Evolutionary conservation across 768 basidiomycete genomes (phyloP), one percentile per base, ranked within the genome.

Genomic region (Mycena leptocephala): DNA sequence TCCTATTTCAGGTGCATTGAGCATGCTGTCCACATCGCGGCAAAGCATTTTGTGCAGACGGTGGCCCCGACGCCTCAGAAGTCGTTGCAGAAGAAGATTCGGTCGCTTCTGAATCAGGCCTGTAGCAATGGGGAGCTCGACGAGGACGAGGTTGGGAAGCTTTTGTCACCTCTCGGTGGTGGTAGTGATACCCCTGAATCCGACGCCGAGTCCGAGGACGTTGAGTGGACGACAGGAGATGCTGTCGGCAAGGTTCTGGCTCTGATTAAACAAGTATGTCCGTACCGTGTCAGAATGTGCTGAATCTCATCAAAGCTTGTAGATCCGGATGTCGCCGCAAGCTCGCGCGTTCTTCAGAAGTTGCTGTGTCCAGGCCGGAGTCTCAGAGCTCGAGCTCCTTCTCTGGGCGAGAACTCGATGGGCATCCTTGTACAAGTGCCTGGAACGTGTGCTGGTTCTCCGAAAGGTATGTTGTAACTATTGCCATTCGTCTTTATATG

Each of bases 281-380:
- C 37, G 51, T 73, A n/a, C n/a, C n/a, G n/a, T n/a, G n/a, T n/a
- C n/a, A n/a, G n/a, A n/a, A n/a, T n/a, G n/a, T n/a, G n/a, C n/a
- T n/a, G n/a, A n/a, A n/a, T n/a, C 56, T 70, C 18, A 59, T 70
- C 20, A 30, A 63, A 73, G 4, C 55, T 37, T 37, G 35, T 37
- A 79, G 77, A 79, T 79, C 24, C 58, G 59, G 35, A 66, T 32
- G 58, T 79, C 66, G 5, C 79, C 77, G 33, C 79, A 79, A 66
- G 79, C 74, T 30, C 24, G 75, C 3, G 59, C 39, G 3, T 79
- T 79, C 66, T 78, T 79, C 70, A 32, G 24, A n/a, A 35, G 5
- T 22, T 69, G 43, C 16, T 78, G 77, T 59, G 8, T 20, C 24
- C 68, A 78, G 56, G 55, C 71, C 3, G 68, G 67, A 10, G 32